phyloP scores from a whole-genome alignment of 306 rosid genomes.

The Coriaria nepalensis region DNA sequence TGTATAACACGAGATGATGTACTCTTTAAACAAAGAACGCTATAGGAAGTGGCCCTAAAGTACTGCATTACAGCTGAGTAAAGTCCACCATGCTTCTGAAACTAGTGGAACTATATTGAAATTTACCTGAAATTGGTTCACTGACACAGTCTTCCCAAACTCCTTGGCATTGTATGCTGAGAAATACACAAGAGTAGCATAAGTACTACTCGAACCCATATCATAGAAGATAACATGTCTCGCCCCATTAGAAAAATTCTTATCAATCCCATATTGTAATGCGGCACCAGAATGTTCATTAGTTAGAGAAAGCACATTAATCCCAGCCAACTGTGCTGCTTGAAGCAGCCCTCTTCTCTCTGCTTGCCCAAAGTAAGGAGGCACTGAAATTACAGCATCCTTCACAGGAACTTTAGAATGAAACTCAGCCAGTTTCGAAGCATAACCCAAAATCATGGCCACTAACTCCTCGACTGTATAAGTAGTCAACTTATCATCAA shows the following conservation, averaged over 20 bases:
- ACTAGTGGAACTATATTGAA: neutral
- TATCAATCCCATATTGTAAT: slow-evolving; percentile 90
- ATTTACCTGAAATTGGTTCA: slow-evolving; percentile 88
- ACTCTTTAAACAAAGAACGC: no score
- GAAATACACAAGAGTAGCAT: slow-evolving; percentile 77
- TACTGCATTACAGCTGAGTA: no score
- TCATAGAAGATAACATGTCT: slow-evolving; percentile 84
- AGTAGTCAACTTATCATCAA: slow-evolving; percentile 30
- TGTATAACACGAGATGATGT: no score
- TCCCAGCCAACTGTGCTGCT: slow-evolving; percentile 78
- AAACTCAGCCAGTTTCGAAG: slow-evolving; percentile 58
- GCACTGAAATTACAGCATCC: slow-evolving; percentile 81
- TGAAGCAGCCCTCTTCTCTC: slow-evolving; percentile 65
- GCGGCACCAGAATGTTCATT: slow-evolving; percentile 98
- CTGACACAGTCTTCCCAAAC: slow-evolving; percentile 59
- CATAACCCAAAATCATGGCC: slow-evolving; percentile 74
- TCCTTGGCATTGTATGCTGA: slow-evolving; percentile 69
- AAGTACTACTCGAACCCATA: slow-evolving; percentile 90
- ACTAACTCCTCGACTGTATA: slow-evolving; percentile 66
- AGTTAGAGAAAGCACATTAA: slow-evolving; percentile 69
- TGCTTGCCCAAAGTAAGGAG: slow-evolving; percentile 90
- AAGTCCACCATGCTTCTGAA: neutral
- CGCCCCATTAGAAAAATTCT: slow-evolving; percentile 74
- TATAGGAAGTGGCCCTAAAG: no score
- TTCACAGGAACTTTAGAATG: slow-evolving; percentile 70